Conservation (phyloP, 2,329 filamentous ascomycete genomes). For the Penicillium sp. region DNA sequence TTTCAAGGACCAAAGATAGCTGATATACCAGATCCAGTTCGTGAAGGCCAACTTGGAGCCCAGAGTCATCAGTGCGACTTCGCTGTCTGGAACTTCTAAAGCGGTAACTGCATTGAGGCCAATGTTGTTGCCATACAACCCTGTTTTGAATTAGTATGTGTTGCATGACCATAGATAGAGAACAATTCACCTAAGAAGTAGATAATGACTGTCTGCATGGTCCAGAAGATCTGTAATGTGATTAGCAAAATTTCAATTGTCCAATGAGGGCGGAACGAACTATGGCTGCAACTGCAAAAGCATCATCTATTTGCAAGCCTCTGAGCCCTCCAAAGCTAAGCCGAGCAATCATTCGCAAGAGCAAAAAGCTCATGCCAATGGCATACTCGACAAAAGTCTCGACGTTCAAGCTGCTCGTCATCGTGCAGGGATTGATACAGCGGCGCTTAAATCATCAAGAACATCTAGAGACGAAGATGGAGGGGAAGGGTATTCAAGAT, state of each 20-base stretch:
- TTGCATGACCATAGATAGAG: too few relatives aligned
- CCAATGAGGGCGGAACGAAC: constrained; percentile 5
- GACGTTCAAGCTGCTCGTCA: constrained; percentile 9
- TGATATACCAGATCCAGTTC: constrained; percentile 38
- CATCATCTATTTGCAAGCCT: constrained; percentile 16
- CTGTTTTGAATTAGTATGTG: constrained; percentile 5
- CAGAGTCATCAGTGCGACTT: constrained; percentile 20
- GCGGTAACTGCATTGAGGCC: constrained; percentile 27
- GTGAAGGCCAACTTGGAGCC: constrained; percentile 34
- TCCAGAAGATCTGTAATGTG: constrained; percentile 6
- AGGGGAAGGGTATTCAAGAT: too few relatives aligned
- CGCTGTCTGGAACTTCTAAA: constrained; percentile 24
- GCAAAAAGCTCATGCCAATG: constrained; percentile 17
- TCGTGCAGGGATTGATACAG: not conserved
- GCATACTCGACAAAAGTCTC: constrained; percentile 22
- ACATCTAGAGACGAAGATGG: too few relatives aligned
- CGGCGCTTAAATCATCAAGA: too few relatives aligned
- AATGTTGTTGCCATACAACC: constrained; percentile 30
- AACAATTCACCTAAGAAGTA: constrained; percentile 6
- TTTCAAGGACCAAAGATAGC: constrained; percentile 34
- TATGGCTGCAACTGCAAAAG: constrained; percentile 16
- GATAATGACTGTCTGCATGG: constrained; percentile 13
- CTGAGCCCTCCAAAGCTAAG: constrained; percentile 9
- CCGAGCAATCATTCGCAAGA: constrained; percentile 12
- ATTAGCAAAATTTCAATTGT: too few relatives aligned